Base-by-base conservation (phyloP, 441 rosid species). In the Raphanus hybrid region DNA sequence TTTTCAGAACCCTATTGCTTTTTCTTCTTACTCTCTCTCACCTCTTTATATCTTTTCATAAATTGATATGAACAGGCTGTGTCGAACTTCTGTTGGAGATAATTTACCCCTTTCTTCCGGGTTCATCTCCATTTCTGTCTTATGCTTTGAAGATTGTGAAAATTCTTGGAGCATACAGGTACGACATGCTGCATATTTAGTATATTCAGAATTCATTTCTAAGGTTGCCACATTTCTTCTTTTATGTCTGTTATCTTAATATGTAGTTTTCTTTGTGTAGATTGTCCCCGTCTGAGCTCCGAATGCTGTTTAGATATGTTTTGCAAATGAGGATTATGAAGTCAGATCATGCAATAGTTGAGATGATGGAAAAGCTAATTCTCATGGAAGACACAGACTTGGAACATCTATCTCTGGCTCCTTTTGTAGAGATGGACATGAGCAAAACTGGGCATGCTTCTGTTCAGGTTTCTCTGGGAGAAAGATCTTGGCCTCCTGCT, bases 141-240 rank as follows among this genome's bases (percentile, higher is more conserved):
- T 81, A 92, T 87, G 87, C 92, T 78, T 79, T 97, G 90, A 97
- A 91, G 89, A 97, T 93, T 84, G 94, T 97, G 81, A 97, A 95
- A 86, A 87, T 86, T 85, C 97, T 97, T 80, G 99, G 99, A 75
- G 93, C 99, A n/a, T 93, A 97, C 85, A 91, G 97, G 99, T 96
- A 83, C 26, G 15, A 69, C 29, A 61, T 60, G 48, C 70, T 75
- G 50, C 61, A 35, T 64, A 45, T 14, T 65, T 32, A 50, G 43
- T 69, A 57, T 37, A 18, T 60, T 58, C 7, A 58, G 3, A 20
- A 70, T 60, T 26, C 71, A 50, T 61, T 71, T 75, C 69, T n/a
- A 75, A 52, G 37, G 60, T 18, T 48, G 75, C 68, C 20, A 39
- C 74, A 76, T 71, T 27, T 23, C 27, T 34, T 71, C 4, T 73